A percentile compares a stretch with the other conserved stretches of the same genome.
phyloP scores from a whole-genome alignment of 768 basidiomycete genomes.

The Leucocoprinus birnbaumii region DNA sequence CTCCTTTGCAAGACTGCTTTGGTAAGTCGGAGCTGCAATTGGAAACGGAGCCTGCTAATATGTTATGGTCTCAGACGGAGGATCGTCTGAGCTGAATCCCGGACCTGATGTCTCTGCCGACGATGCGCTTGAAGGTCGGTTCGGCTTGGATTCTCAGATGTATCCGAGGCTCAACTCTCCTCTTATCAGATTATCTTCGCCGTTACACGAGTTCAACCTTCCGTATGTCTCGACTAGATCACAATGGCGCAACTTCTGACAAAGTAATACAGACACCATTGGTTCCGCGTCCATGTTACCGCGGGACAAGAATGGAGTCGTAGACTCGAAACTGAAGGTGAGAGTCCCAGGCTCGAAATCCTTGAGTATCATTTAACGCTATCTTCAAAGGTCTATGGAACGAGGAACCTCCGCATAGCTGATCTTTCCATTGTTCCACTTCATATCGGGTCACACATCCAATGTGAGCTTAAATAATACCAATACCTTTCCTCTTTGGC shows the following conservation, averaged over 20 bases:
- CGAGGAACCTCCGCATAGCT: no score
- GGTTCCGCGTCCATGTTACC: slow-evolving; percentile 52
- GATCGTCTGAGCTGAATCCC: background rate
- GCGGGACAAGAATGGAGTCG: slow-evolving; percentile 46
- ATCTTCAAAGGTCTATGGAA: no score
- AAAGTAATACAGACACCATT: background rate
- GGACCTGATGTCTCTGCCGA: background rate
- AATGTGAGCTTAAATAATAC: no score
- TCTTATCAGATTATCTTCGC: background rate
- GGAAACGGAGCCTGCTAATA: no score
- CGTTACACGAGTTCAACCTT: background rate
- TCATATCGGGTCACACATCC: no score
- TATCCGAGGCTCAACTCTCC: no score
- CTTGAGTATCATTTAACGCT: no score
- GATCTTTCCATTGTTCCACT: no score
- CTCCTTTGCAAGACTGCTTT: background rate
- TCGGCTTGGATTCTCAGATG: background rate
- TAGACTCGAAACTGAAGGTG: slow-evolving; percentile 47
- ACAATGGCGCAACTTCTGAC: background rate
- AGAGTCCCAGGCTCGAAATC: no score
- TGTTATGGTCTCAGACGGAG: background rate
- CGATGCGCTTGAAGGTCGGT: background rate
- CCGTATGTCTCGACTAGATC: background rate
- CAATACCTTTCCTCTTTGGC: no score
- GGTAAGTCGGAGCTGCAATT: slow-evolving; percentile 21